Conservation (phyloP, 1,284 basidiomycete species). For the Trametes polyzona region DNA sequence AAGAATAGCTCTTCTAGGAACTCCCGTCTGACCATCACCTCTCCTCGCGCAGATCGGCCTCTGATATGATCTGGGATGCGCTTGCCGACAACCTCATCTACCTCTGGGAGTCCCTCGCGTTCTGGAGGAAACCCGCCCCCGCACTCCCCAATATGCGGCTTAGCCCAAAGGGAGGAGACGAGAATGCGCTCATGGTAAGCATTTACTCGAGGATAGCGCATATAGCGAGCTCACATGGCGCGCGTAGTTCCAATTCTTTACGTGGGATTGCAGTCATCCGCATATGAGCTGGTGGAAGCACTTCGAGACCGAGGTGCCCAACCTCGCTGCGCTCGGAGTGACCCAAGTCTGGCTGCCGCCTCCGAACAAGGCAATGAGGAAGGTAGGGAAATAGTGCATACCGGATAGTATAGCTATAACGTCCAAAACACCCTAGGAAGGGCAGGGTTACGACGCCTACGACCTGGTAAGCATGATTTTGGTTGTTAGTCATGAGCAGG, state of each 20-base stretch:
- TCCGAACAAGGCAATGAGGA: conserved; percentile 71
- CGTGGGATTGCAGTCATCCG: conserved; percentile 69
- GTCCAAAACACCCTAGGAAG: conserved; percentile 45
- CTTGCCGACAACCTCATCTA: conserved; percentile 25
- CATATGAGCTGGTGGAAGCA: conserved; percentile 84
- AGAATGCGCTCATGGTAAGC: conserved; percentile 71
- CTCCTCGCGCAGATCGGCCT: conserved; percentile 4
- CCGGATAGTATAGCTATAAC: not conserved
- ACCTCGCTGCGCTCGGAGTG: conserved; percentile 77
- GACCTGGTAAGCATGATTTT: conserved; percentile 57
- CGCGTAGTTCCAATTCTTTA: conserved; percentile 79
- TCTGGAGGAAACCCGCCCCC: conserved; percentile 38
- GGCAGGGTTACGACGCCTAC: conserved; percentile 81
- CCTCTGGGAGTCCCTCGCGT: conserved; percentile 24
- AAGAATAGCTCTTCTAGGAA: not conserved
- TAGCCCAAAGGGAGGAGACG: conserved; percentile 46
- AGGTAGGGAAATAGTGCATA: conserved; percentile 43
- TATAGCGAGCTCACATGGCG: too few relatives aligned
- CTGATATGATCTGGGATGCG: conserved; percentile 20
- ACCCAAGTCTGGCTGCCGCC: conserved; percentile 85
- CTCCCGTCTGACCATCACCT: not conserved
- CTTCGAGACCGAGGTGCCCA: conserved; percentile 72
- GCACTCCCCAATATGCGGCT: conserved; percentile 61
- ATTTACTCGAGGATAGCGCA: too few relatives aligned
- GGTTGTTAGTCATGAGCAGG: not conserved